Base-by-base conservation (phyloP, 768 basidiomycete genomes). In the Chalciporus pseudorubinellus region DNA sequence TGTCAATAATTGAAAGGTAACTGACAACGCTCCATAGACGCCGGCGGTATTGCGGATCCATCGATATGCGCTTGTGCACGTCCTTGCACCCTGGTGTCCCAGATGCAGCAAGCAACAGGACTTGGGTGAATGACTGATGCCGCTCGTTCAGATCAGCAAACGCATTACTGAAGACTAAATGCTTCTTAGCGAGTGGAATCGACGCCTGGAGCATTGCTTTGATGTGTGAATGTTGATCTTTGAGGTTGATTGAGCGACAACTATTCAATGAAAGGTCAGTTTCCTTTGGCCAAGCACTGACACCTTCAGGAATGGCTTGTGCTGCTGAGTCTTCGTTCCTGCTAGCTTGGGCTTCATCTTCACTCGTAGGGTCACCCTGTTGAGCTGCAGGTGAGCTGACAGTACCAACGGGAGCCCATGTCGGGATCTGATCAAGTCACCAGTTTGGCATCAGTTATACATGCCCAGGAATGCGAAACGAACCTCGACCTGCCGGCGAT, bases 161-260 rank as follows among this genome's bases (percentile, higher is more conserved):
- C 6, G 41, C 41, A 26, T 42, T 26, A 14, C 20, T 20, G 24
- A 42, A 42, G 13, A 26, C 24, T 13, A 42, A 12, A 20, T 19
- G 41, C 24, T 42, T 14, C 16, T 42, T 20, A 19, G 41, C 20
- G 41, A 26, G 20, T 13, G 19, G 13, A 20, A 42, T 42, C 20
- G 41, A 14, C 16, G 41, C 19, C 24, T 20, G 11, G 41, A 19
- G 41, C 41, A 42, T 42, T 21, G 19, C 41, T 42, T 42, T 14
- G 14, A 42, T 42, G 24, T 42, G 41, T 14, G 41, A 26, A 14
- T 13, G 41, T 42, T 42, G 41, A 14, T 19, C 19, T 13, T 14
- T 12, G 13, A 42, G 11, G 20, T 42, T 42, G 41, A 42, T 26
- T 47, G 56, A 10, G 59, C 48, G 7, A 56, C 65, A 58, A 20